phyloP scores from a whole-genome alignment of 1,139 yeast species.

The Pichia sp. region DNA sequence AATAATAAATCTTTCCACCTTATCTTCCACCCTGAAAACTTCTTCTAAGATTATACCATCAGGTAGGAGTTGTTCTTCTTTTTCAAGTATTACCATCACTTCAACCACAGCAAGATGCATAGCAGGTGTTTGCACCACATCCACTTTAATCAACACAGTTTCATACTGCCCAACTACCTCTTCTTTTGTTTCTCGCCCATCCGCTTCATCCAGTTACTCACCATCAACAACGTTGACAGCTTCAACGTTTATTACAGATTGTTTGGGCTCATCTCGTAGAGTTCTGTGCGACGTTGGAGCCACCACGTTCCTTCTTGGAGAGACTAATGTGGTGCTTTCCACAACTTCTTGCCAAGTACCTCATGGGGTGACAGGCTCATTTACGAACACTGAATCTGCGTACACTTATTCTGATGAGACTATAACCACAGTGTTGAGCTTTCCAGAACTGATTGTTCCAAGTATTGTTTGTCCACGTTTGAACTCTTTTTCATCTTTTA shows the following conservation, averaged over 20 bases:
- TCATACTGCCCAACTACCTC: neutral
- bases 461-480: slow-evolving; percentile 10
- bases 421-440: slow-evolving; percentile 10
- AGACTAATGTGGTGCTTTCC: neutral
- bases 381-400: slow-evolving; percentile 3
- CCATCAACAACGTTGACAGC: neutral
- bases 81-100: neutral
- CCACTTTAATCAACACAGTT: slow-evolving; percentile 12
- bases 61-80: neutral
- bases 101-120: neutral
- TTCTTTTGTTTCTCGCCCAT: neutral
- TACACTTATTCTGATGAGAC: slow-evolving; percentile 11
- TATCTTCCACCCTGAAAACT: no score
- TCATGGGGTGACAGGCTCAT: slow-evolving; percentile 8
- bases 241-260: slow-evolving; percentile 18
- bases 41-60: no score
- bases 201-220: neutral
- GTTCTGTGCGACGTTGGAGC: slow-evolving; percentile 8
- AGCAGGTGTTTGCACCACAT: slow-evolving; percentile 4
- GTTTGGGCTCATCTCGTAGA: slow-evolving; percentile 16
- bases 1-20: no score
- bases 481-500: neutral
- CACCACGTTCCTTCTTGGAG: slow-evolving; percentile 6
- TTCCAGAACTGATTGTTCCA: slow-evolving; percentile 14
- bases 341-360: slow-evolving; percentile 11